Base-by-base conservation (phyloP, 2,329 filamentous ascomycete species). In the Paraphoma sp. region DNA sequence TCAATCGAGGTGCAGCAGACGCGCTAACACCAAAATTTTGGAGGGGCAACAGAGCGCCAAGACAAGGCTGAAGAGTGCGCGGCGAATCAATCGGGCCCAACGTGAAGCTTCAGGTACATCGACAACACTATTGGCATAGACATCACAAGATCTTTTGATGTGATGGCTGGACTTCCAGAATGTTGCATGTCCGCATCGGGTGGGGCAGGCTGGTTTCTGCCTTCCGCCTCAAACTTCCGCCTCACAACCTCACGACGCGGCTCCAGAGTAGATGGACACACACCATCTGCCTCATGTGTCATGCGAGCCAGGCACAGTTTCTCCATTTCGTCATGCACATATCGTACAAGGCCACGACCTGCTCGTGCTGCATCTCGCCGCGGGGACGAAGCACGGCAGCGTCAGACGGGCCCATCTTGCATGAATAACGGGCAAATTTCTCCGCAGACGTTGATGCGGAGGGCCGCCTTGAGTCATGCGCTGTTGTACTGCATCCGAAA, bases 21-120 rank as follows among this genome's bases (percentile, higher is more conserved):
- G 53, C 65, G 65, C 65, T 68, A 67, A 55, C 46, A 59, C 62
- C 54, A 60, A 64, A 71, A 70, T 63, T 63, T 65, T 62, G 56
- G 65, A 69, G 65, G 64, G 67, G 63, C 50, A 59, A 29, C 17
- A 28, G 48, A 48, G 30, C 18, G 59, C 59, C 57, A 62, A 59
- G 56, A 45, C 57, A 38, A 60, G 54, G 48, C 56, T 48, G 38
- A 29, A 44, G 23, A 23, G 23, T 23, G 23, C 23, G 23, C 23
- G 23, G 23, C 23, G 23, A 23, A 23, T 5, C 23, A 23, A 23
- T 23, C 5, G 23, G 5, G 3, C 23, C 23, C 23, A 23, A 23
- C 23, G 23, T 23, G 23, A 23, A 23, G 23, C 46, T 17, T 48
- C 46, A 40, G 36, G 23, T 47, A 23, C 23, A 23, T 5, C 23